Conservation (phyloP, 2,329 filamentous ascomycete genomes). For the Dryadomyces quercus-mongolicae region DNA sequence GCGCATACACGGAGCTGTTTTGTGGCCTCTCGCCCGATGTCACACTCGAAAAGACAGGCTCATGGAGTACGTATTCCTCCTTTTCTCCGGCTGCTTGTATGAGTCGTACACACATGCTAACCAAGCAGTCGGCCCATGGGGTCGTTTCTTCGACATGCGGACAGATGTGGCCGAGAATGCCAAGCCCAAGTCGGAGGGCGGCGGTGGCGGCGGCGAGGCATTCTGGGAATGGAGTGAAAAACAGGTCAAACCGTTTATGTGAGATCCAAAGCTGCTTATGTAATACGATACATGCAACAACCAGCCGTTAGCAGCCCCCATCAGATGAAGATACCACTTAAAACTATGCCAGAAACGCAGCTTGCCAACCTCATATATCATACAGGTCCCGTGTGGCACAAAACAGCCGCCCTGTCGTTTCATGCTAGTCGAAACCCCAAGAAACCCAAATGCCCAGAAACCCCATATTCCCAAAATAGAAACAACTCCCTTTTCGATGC, state of each 20-base stretch:
- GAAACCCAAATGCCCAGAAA: neutral
- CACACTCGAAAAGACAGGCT: slow-evolving; percentile 17
- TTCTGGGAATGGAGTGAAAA: slow-evolving; percentile 9
- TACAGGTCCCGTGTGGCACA: neutral
- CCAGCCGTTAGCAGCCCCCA: too few species aligned
- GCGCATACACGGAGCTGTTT: slow-evolving; percentile 36
- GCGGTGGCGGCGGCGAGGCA: slow-evolving; percentile 2
- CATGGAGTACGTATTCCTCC: neutral
- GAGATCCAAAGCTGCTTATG: neutral
- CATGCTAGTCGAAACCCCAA: neutral
- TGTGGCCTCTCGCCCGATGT: slow-evolving; percentile 31
- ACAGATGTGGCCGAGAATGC: neutral
- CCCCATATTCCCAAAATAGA: neutral
- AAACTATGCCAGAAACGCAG: neutral
- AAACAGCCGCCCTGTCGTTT: neutral
- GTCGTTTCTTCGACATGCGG: slow-evolving; percentile 2
- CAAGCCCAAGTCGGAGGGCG: slow-evolving; percentile 8
- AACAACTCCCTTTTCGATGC: neutral
- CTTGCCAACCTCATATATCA: neutral
- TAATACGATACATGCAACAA: too few species aligned
- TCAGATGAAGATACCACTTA: neutral
- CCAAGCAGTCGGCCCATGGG: slow-evolving; percentile 7
- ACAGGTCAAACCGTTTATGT: slow-evolving; percentile 6
- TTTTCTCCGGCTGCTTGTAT: too few species aligned
- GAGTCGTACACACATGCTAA: neutral